phyloP scores from a whole-genome alignment of 106 monocot species.

The Chionographis japonica region DNA sequence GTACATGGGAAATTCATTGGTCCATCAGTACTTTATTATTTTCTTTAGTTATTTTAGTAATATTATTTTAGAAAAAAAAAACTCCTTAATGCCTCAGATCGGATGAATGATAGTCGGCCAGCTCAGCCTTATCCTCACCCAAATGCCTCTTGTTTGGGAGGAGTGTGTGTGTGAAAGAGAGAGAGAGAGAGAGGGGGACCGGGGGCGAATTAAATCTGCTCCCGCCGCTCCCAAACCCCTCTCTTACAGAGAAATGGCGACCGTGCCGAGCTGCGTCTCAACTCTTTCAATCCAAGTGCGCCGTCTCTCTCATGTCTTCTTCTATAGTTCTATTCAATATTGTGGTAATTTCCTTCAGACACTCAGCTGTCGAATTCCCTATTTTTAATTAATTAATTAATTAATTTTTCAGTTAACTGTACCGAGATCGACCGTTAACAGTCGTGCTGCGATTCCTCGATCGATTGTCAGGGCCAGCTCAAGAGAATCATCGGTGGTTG shows the following conservation, averaged over 20 bases:
- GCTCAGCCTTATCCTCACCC: no score
- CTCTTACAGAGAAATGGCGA: conserved; percentile 16
- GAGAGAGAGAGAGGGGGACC: no score
- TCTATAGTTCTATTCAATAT: not conserved
- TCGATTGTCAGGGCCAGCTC: conserved; percentile 9
- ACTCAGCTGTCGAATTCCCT: not conserved
- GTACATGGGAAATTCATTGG: no score
- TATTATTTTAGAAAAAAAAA: no score
- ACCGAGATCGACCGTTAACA: conserved; percentile 5
- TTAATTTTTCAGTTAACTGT: conserved; percentile 9
- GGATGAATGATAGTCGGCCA: no score
- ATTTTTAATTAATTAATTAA: not conserved
- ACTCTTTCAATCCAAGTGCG: conserved; percentile 22
- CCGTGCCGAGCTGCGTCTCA: conserved; percentile 16
- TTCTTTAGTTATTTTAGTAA: no score
- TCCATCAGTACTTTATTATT: no score
- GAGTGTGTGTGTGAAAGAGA: no score
- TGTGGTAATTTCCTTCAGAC: not conserved
- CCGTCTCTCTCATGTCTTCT: not conserved
- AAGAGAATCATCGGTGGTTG: conserved; percentile 4
- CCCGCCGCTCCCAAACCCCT: no score
- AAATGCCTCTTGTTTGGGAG: no score
- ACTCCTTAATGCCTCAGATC: no score
- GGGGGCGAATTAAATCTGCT: no score
- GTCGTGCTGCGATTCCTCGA: conserved; percentile 1